A percentile compares a stretch with the other conserved stretches of the same genome.
These are phyloP conservation scores for Candida sp. DNA, from an alignment of 1,139 yeast genomes.

Conservation along the genomic window DNA sequence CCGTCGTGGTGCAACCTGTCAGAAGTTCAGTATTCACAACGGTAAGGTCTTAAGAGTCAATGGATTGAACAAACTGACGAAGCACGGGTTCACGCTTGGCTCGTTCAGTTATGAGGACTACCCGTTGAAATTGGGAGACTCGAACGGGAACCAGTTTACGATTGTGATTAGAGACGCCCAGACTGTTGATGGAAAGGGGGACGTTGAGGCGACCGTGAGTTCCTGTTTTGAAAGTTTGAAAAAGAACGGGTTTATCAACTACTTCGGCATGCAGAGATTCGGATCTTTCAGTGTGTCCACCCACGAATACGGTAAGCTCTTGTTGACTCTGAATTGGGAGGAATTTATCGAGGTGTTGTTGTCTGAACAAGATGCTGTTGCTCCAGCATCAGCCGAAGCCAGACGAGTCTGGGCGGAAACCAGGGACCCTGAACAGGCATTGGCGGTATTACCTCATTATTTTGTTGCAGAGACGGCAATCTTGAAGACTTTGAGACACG, in stretches of 20 bases:
- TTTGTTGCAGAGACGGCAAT: slow-evolving; percentile 87
- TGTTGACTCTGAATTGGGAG: slow-evolving; percentile 79
- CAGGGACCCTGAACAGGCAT: slow-evolving; percentile 64
- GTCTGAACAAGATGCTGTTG: slow-evolving; percentile 82
- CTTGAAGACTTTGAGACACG: slow-evolving; percentile 57
- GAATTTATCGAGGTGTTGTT: slow-evolving; percentile 78
- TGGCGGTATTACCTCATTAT: slow-evolving; percentile 80
- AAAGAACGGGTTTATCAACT: slow-evolving; percentile 83
- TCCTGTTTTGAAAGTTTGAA: slow-evolving; percentile 62
- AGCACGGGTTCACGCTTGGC: slow-evolving; percentile 74
- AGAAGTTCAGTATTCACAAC: slow-evolving; percentile 71
- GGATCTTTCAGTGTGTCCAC: slow-evolving; percentile 96
- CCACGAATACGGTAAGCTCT: slow-evolving; percentile 77
- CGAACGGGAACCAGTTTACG: slow-evolving; percentile 85
- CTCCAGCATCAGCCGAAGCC: slow-evolving; percentile 84
- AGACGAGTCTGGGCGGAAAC: slow-evolving; percentile 84
- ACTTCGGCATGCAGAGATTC: slow-evolving; percentile 97
- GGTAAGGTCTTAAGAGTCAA: slow-evolving; percentile 81
- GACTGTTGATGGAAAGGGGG: slow-evolving; percentile 30
- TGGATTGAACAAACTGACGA: slow-evolving; percentile 73
- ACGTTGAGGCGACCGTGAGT: slow-evolving; percentile 46
- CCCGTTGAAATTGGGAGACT: slow-evolving; percentile 77
- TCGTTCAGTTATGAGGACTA: slow-evolving; percentile 71
- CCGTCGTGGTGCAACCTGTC: slow-evolving; percentile 95
- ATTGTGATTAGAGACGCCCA: slow-evolving; percentile 81